A percentile compares a stretch with the other conserved stretches of the same genome.
Conservation (phyloP, 495 filamentous ascomycete species). For the Pseudomonodictys pantanalensis region DNA sequence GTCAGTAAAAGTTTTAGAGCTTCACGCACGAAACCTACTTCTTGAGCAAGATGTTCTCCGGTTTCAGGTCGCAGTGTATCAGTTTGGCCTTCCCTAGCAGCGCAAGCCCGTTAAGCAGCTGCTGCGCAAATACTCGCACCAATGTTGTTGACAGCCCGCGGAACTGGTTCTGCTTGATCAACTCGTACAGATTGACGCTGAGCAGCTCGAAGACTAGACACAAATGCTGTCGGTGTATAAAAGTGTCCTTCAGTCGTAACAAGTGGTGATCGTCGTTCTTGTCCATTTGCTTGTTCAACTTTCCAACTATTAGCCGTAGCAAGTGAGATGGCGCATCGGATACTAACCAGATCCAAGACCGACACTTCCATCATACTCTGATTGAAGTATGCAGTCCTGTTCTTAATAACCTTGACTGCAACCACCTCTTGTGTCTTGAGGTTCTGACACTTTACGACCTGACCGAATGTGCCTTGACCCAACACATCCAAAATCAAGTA, state of each 20-base stretch:
- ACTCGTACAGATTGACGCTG: slow-evolving; percentile 96
- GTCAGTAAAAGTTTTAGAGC: slow-evolving; percentile 19
- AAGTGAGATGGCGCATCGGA: not conserved
- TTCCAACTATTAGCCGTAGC: slow-evolving; percentile 36
- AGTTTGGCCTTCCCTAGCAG: slow-evolving; percentile 93
- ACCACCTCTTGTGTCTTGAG: slow-evolving; percentile 97
- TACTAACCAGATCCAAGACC: slow-evolving; percentile 84
- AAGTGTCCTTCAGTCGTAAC: slow-evolving; percentile 93
- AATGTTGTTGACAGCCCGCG: slow-evolving; percentile 95
- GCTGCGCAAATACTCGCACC: slow-evolving; percentile 96
- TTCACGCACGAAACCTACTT: slow-evolving; percentile 57
- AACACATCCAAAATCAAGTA: slow-evolving; percentile 98
- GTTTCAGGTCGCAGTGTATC: slow-evolving; percentile 98
- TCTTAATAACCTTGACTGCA: slow-evolving; percentile 99
- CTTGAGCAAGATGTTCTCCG: slow-evolving; percentile 96
- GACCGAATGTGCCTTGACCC: slow-evolving; percentile 98
- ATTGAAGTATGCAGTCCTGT: slow-evolving; percentile 98
- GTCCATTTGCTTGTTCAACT: slow-evolving; percentile 97
- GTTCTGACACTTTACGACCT: slow-evolving; percentile 99
- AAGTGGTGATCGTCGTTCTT: slow-evolving; percentile 99
- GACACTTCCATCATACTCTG: slow-evolving; percentile 99
- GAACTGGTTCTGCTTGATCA: slow-evolving; percentile 99
- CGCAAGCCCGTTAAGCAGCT: slow-evolving; percentile 87
- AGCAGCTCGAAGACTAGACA: slow-evolving; percentile 97
- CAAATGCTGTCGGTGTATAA: slow-evolving; percentile 96